Conservation (phyloP, 202 grass and related monocot genomes). For the Schoenoplectus tabernaemontani region DNA sequence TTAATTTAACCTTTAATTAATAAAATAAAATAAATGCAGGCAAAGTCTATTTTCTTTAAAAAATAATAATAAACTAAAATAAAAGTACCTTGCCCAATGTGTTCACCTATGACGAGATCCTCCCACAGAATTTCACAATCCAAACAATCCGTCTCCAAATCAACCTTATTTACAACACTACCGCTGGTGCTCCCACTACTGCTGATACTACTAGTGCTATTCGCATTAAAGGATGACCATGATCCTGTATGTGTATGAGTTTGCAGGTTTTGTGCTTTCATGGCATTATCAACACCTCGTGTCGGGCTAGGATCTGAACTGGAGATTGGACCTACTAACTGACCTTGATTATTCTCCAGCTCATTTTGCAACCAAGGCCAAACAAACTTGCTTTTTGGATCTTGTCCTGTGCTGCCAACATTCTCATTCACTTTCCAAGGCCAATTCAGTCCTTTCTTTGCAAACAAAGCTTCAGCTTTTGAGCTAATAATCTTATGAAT, state of each 20-base stretch:
- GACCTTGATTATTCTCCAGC: slow-evolving; percentile 42
- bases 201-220: slow-evolving; percentile 91
- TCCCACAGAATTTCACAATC: slow-evolving; percentile 99
- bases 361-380: slow-evolving; percentile 61
- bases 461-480: slow-evolving; percentile 85
- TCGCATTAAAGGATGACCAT: slow-evolving; percentile 87
- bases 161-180: slow-evolving; percentile 72
- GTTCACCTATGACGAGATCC: slow-evolving; percentile 86
- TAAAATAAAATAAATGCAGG: neutral
- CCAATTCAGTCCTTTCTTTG: slow-evolving; percentile 73
- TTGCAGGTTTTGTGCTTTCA: slow-evolving; percentile 18
- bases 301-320: slow-evolving; percentile 29
- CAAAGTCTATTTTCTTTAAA: neutral
- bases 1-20: neutral
- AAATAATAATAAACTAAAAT: slow-evolving; percentile 24
- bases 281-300: slow-evolving; percentile 16
- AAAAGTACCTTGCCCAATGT: slow-evolving; percentile 88
- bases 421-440: slow-evolving; percentile 84
- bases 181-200: slow-evolving; percentile 82
- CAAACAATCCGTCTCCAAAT: slow-evolving; percentile 82
- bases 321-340: slow-evolving; percentile 44
- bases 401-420: slow-evolving; percentile 28
- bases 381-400: slow-evolving; percentile 45
- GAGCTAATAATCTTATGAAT: slow-evolving; percentile 77
- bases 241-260: slow-evolving; percentile 53